Conservation (phyloP, 148 eudicot genomes). For the Euryodendron excelsum region DNA sequence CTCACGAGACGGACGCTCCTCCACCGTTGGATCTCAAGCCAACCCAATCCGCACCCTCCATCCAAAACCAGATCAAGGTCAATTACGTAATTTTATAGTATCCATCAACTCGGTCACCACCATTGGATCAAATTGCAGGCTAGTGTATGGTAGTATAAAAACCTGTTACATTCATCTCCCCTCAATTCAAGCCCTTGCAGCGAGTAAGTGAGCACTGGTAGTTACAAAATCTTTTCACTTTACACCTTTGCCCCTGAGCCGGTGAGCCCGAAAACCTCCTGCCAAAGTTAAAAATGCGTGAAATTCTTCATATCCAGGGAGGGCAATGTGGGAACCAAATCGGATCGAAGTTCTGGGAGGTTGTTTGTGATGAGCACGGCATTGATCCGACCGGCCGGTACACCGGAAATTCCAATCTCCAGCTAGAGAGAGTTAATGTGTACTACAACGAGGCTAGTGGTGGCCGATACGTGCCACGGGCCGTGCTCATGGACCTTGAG, state of each 20-base stretch:
- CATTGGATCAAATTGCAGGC: constrained; percentile 2
- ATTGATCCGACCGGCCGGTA: constrained; percentile 33
- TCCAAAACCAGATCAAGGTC: background rate
- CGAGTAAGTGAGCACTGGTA: background rate
- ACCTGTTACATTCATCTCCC: background rate
- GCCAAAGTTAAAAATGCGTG: constrained; percentile 16
- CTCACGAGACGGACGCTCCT: background rate
- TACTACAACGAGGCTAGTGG: constrained; percentile 28
- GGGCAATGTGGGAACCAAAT: constrained; percentile 46
- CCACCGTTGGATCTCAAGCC: constrained; percentile 10
- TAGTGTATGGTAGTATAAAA: background rate
- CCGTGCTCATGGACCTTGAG: constrained; percentile 38
- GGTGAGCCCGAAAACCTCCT: too few species aligned
- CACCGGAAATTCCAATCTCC: constrained; percentile 22
- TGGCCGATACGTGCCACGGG: constrained; percentile 35
- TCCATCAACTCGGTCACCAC: background rate
- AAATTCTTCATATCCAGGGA: constrained; percentile 37
- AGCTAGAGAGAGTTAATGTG: constrained; percentile 32
- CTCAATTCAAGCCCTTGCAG: background rate
- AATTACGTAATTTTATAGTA: background rate
- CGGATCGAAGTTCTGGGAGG: constrained; percentile 42
- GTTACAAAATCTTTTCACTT: background rate
- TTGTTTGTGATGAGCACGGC: constrained; percentile 38
- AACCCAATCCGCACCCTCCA: constrained; percentile 13
- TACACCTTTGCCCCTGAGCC: constrained; percentile 12